Base-by-base conservation (phyloP, 169 alveolate genomes). In the Eimeria praecox region DNA sequence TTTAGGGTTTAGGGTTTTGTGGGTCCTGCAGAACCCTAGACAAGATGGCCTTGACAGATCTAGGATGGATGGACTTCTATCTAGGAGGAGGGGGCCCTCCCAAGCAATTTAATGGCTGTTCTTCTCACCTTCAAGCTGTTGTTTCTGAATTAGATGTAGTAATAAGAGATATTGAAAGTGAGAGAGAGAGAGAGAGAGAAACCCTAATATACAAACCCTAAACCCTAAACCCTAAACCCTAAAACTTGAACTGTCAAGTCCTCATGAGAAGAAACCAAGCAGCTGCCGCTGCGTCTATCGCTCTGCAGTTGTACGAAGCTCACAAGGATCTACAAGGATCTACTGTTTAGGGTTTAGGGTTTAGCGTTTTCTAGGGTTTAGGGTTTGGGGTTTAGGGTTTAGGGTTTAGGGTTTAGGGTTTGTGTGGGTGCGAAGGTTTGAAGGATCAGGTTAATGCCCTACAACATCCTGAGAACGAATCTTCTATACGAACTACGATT, bases 191-290 rank as follows among this genome's bases (percentile, higher is more conserved):
- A n/a, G n/a, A n/a, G n/a, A n/a, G n/a, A n/a, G n/a, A n/a, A n/a
- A n/a, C n/a, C n/a, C n/a, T n/a, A n/a, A n/a, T n/a, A 38, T 35
- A 8, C 44, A 69, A 69, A 69, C 80, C 80, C 80, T 69, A 69
- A n/a, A 10, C 80, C 80, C 80, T n/a, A 69, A 69, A 69, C 80
- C 80, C 80, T 69, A 69, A 69, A 69, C 80, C 80, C 80, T 69
- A 69, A 69, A 69, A 38, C 66, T 27, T 56, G 20, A 20, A 56
- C 27, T 16, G 5, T 56, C 8, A 9, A 56, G n/a, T n/a, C n/a
- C n/a, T n/a, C n/a, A n/a, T n/a, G n/a, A n/a, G n/a, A n/a, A n/a
- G n/a, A n/a, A n/a, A n/a, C n/a, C n/a, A n/a, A n/a, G n/a, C n/a
- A n/a, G n/a, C n/a, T n/a, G n/a, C n/a, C n/a, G n/a, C n/a, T n/a